These are phyloP conservation scores for Plantago ovata DNA, from an alignment of 257 asterid genomes.

Conservation along the genomic window DNA sequence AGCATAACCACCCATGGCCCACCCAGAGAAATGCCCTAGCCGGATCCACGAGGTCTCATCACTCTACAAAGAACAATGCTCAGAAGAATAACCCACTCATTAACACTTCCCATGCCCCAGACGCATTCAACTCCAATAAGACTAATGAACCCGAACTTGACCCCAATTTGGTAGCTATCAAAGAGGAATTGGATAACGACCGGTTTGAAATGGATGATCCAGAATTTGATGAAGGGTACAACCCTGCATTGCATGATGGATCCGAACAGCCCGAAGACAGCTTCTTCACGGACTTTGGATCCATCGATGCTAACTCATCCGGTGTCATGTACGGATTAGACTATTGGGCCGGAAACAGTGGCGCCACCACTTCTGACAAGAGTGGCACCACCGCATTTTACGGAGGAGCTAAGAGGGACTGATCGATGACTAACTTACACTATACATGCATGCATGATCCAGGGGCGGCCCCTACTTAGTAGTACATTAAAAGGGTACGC, in stretches of 20 bases:
- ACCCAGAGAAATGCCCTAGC: conserved; percentile 91
- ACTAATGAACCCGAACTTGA: conserved; percentile 18
- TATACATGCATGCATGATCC: conserved; percentile 8
- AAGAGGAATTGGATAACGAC: conserved; percentile 40
- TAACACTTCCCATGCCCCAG: background rate
- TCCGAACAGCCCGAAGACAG: conserved; percentile 45
- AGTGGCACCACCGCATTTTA: conserved; percentile 16
- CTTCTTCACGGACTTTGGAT: conserved; percentile 77
- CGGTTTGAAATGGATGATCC: conserved; percentile 26
- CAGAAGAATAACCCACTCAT: conserved; percentile 13
- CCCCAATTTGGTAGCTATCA: conserved; percentile 21
- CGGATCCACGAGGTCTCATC: conserved; percentile 69
- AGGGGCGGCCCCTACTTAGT: background rate
- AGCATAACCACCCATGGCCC: conserved; percentile 98
- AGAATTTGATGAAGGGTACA: conserved; percentile 44
- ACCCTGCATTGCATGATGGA: conserved; percentile 43
- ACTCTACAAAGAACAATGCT: conserved; percentile 34
- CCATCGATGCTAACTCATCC: conserved; percentile 60
- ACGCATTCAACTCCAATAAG: conserved; percentile 23
- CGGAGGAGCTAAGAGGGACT: conserved; percentile 27
- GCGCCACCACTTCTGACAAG: conserved; percentile 1
- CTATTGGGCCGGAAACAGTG: conserved; percentile 38
- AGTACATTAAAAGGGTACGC: background rate
- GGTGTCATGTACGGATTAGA: conserved; percentile 36
- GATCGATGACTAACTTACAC: conserved; percentile 13